Evolutionary conservation across 441 rosid species (phyloP), one percentile per base, ranked within the genome.

Genomic region (Adansonia madagascariensis): DNA sequence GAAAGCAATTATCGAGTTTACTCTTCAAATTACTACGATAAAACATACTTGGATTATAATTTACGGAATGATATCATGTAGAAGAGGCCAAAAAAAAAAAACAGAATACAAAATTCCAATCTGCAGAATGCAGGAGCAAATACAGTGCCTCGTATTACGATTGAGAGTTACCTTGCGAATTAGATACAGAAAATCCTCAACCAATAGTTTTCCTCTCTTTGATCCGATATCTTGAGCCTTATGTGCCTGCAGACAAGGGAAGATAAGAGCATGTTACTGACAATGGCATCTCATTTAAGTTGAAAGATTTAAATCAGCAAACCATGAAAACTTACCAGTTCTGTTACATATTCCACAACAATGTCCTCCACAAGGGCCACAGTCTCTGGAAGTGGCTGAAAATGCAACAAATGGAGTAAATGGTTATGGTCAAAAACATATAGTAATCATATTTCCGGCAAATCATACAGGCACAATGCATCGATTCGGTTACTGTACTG

Each of bases 321-420:
- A 77, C 35, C 17, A 73, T 65, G 14, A 75, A 56, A 60, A 73
- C 87, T 68, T 84, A 92, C 98, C 91, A 92, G 73, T 86, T 96
- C 98, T 9, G 95, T 91, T 64, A 91, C 95, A 61, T 92, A 94
- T 80, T 96, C 98, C 77, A 96, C 91, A 61, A 92, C 97, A 83
- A 96, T 91, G 82, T 96, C 98, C 81, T 96, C 96, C 67, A 92
- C 94, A 68, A 96, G 96, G 0, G 96, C 92, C 83, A 96, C 94
- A 12, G 88, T 86, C 85, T 96, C 98, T 44, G 98, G 98, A 84
- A 96, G 95, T 8, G 98, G 96, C 99, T 94, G 89, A 77, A 72
- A 31, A 79, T 11, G 62, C 75, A 67, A 64, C 50, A 71, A 24
- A 71, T 60, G 24, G 63, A 74, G 72, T 17, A 35, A 12, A 47